Evolutionary conservation across 495 filamentous ascomycete genomes (phyloP), one percentile per base, ranked within the genome.

Genomic region (Xylaria bambusicola): DNA sequence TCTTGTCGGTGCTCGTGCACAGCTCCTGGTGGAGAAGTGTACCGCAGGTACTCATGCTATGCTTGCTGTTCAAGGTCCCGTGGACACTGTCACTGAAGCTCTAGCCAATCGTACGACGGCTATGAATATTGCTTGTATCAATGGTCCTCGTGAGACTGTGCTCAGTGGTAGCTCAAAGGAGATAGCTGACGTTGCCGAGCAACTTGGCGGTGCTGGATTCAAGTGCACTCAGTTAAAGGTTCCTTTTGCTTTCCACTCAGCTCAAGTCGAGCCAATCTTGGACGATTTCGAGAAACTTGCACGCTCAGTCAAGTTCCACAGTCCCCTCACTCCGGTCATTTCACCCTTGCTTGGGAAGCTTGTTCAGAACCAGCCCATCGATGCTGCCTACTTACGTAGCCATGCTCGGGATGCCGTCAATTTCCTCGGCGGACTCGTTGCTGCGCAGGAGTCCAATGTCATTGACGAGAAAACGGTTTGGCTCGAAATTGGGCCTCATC

Each of bases 171-270:
- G 72, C 6, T 64, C 67, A 6, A 61, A 65, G 0, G 73, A 83
- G 62, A 84, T 91, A 12, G 73, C 83, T 26, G 63, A 76, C 12
- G 72, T 92, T 62, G 77, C 84, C 20, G 79, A 86, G 54, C 71
- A 78, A 27, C 81, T 92, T 17, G 75, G 70, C 18, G 73, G 76
- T 46, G 80, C 81, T 1, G 80, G 88, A 15, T 76, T 81, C 66
- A 92, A 89, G 69, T 86, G 79, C 64, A 89, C 82, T 0, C 84
- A 84, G 60, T 79, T 94, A 3, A 82, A 85, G 35, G 83, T 92
- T 13, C 87, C 88, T 29, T 93, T 86, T 56, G 91, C 90, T 13
- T 94, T 92, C 80, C 91, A 95, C 70, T 89, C 90, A 4, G 77
- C 83, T 0, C 91, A 93, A 64, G 84, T 93, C 23, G 87, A 93